phyloP scores from a whole-genome alignment of 2,329 filamentous ascomycete genomes.

The Xylaria polymorpha region DNA sequence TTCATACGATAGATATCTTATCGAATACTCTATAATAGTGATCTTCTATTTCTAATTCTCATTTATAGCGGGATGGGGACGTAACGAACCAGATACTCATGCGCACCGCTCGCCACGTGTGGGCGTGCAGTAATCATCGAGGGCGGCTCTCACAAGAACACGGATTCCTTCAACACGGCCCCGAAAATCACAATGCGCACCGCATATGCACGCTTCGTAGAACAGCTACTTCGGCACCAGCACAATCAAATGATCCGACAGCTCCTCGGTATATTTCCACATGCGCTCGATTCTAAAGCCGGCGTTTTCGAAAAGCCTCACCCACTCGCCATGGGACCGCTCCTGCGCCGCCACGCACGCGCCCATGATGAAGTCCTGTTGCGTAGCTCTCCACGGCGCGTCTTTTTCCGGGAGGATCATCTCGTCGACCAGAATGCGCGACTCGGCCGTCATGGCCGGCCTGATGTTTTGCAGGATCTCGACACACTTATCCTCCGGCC shows the following conservation, averaged over 20 bases:
- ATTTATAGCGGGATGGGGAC: not conserved
- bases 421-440: conserved; percentile 42
- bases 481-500: conserved; percentile 36
- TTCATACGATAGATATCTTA: not conserved
- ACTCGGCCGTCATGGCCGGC: conserved; percentile 37
- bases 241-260: conserved; percentile 33
- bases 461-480: conserved; percentile 41
- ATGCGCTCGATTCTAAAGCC: conserved; percentile 33
- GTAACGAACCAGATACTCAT: too few species aligned
- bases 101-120: not conserved
- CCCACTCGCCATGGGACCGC: conserved; percentile 38
- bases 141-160: not conserved
- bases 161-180: not conserved
- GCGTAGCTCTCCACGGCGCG: conserved; percentile 36
- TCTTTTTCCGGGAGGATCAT: conserved; percentile 39
- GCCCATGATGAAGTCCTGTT: conserved; percentile 42
- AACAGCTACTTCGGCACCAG: conserved; percentile 31
- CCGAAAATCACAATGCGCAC: not conserved
- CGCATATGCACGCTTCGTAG: too few species aligned
- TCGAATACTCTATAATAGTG: not conserved
- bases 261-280: conserved; percentile 39
- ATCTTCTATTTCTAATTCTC: not conserved
- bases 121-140: not conserved
- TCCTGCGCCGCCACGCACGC: conserved; percentile 36
- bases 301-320: conserved; percentile 34